A percentile compares a stretch with the other conserved stretches of the same genome.
Evolutionary conservation across 2,329 filamentous ascomycete genomes (phyloP).

Genomic region (Alternaria sp.): DNA sequence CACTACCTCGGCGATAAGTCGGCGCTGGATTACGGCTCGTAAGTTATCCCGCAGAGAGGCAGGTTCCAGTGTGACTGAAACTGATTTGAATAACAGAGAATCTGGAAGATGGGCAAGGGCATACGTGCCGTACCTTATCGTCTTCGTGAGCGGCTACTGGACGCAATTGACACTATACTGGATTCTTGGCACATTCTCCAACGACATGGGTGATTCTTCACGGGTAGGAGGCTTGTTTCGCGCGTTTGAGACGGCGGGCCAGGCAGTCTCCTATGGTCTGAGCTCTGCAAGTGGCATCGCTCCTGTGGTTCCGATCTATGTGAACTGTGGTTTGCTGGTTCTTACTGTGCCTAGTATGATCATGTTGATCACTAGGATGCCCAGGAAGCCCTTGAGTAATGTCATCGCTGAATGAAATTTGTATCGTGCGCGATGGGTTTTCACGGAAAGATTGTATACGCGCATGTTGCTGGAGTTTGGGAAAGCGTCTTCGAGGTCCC

Average conservation of each 20-base stretch:
- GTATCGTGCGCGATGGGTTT: background rate
- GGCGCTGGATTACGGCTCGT: slow-evolving; percentile 14
- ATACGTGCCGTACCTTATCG: slow-evolving; percentile 15
- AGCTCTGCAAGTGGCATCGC: slow-evolving; percentile 16
- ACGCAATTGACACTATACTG: slow-evolving; percentile 20
- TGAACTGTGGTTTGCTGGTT: slow-evolving; percentile 14
- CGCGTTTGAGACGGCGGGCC: slow-evolving; percentile 20
- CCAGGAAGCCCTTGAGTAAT: slow-evolving; percentile 5
- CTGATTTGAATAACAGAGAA: slow-evolving; percentile 8
- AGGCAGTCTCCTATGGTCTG: slow-evolving; percentile 20
- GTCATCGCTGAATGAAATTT: background rate
- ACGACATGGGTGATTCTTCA: slow-evolving; percentile 10
- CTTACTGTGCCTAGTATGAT: slow-evolving; percentile 15
- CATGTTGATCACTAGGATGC: slow-evolving; percentile 16
- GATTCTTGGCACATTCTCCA: slow-evolving; percentile 18
- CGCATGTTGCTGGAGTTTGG: background rate
- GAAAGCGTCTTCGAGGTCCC: background rate
- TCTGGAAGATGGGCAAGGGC: slow-evolving; percentile 10
- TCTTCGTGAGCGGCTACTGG: slow-evolving; percentile 15
- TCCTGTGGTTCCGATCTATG: slow-evolving; percentile 14
- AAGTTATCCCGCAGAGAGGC: background rate
- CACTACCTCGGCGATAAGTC: slow-evolving; percentile 7
- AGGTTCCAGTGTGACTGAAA: background rate
- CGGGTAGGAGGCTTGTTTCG: slow-evolving; percentile 16
- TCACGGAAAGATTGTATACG: background rate